A percentile compares a stretch with the other conserved stretches of the same genome.
Conservation (phyloP, 78 protist species). For the Creolimax fragrantissima region DNA sequence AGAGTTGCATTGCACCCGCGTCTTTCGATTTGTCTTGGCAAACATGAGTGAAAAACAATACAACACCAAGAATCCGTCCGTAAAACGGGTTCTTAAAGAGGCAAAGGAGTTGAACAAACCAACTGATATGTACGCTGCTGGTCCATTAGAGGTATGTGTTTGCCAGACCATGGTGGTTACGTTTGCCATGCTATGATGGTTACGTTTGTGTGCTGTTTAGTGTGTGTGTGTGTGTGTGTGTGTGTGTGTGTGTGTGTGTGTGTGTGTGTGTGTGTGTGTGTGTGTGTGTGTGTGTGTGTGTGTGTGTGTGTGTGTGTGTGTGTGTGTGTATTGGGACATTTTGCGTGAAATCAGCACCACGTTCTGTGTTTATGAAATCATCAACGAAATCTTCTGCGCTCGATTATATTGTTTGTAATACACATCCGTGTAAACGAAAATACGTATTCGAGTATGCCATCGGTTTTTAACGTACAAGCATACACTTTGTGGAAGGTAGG, state of each 20-base stretch:
- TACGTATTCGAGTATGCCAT: background rate
- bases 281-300: background rate
- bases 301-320: background rate
- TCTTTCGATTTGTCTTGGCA: too few relatives aligned
- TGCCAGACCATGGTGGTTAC: background rate
- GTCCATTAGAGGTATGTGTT: constrained; percentile 21
- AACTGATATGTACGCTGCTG: constrained; percentile 20
- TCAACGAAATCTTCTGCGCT: too few relatives aligned
- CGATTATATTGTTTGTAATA: too few relatives aligned
- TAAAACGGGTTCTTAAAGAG: constrained; percentile 22
- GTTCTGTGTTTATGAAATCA: too few relatives aligned
- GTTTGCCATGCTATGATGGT: background rate
- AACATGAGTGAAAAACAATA: constrained; percentile 11
- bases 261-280: background rate
- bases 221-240: background rate
- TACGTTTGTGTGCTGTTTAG: background rate
- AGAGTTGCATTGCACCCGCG: too few relatives aligned
- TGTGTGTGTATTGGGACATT: background rate
- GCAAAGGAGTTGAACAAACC: constrained; percentile 16
- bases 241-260: background rate
- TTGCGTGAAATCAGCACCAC: background rate
- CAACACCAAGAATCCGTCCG: background rate
- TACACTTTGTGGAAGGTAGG: background rate
- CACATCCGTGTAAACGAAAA: too few relatives aligned
- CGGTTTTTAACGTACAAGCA: background rate